These are phyloP conservation scores for Sambucus nigra DNA, from an alignment of 129 eudicot species.

Conservation along the genomic window DNA sequence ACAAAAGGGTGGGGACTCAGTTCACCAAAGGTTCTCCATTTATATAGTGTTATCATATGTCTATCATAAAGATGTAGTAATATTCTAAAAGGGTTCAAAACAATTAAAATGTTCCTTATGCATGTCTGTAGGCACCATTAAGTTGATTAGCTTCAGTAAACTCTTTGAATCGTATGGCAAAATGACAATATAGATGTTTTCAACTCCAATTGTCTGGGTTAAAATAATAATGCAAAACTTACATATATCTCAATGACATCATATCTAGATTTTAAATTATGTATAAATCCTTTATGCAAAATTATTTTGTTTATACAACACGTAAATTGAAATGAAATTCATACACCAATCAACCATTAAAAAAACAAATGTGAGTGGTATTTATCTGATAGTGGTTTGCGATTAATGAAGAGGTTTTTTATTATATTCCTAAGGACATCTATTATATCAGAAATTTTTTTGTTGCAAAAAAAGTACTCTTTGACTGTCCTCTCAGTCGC, in stretches of 20 bases:
- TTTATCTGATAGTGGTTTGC: no score
- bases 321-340: no score
- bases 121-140: conserved; percentile 54
- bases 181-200: background rate
- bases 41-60: conserved; percentile 96
- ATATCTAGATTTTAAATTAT: conserved; percentile 87
- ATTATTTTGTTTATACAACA: no score
- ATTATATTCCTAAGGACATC: no score
- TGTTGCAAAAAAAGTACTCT: no score
- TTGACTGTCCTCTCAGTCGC: no score
- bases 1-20: conserved; percentile 98
- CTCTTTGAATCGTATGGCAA: background rate
- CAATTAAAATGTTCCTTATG: conserved; percentile 89
- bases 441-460: no score
- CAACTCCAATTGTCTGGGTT: background rate
- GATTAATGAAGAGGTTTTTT: no score
- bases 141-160: conserved; percentile 12
- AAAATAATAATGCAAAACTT: conserved; percentile 21
- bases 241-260: conserved; percentile 96
- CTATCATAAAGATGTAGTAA: conserved; percentile 90
- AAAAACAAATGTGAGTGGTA: no score
- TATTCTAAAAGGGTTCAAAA: conserved; percentile 90
- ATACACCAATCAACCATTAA: no score
- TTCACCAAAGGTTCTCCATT: conserved; percentile 89
- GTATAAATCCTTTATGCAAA: conserved; percentile 93